Base-by-base conservation (phyloP, 2,329 filamentous ascomycete genomes). In the Diaporthe aspalathi region DNA sequence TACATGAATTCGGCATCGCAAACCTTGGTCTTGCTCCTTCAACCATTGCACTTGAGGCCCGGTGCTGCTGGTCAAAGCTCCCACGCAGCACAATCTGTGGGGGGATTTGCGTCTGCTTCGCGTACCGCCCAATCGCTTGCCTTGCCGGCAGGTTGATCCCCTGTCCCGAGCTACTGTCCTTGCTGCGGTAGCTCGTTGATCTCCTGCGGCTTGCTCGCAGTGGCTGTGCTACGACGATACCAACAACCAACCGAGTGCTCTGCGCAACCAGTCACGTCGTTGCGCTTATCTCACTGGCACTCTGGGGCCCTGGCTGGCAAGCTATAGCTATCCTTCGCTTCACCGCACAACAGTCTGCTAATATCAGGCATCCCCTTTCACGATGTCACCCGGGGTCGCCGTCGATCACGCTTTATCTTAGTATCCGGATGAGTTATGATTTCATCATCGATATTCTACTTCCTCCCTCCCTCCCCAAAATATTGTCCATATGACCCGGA, bases 361-460 rank as follows among this genome's bases (percentile, higher is more conserved):
- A 45, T 35, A 38, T 57, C 52, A 60, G 62, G 47, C 29, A 32
- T 70, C 50, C 67, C 45, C 38, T 32, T 38, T 49, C 49, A 66
- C 50, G 67, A 57, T 50, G 45, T 43, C 32, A 67, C 52, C 38
- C 71, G 71, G 68, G 27, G 53, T 67, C 67, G 45, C 71, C 68
- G 68, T 63, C 38, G 22, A 70, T 67, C 43, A 47, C 8, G 27
- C 43, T 43, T 54, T 43, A 22, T 56, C 52, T 40, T 43, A 68
- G 54, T 16, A 60, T 50, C 24, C 60, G 20, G 68, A 49, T 12
- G 27, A 49, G 71, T 67, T 67, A 49, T 54, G 45, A 35, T 57
- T 67, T 67, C 60, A 70, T 70, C 70, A 72, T 67, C 45, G 53
- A 70, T 67, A 54, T 60, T 70, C 60, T 29, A 67, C 71, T 72